Conservation (phyloP, 495 filamentous ascomycete species). For the Glutinoglossum americanum region DNA sequence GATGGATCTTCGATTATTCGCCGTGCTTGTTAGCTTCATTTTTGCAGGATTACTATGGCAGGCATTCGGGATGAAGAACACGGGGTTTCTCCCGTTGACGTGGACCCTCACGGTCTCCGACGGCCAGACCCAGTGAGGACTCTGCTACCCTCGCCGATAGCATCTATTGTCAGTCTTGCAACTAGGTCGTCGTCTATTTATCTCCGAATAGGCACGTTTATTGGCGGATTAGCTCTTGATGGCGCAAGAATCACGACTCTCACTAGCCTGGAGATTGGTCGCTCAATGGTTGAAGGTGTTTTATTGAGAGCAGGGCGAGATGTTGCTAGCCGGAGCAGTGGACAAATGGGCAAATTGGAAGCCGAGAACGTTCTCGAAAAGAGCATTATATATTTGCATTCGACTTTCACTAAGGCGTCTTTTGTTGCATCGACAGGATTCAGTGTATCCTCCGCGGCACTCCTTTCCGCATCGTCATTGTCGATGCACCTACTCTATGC, state of each 20-base stretch:
- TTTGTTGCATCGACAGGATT: slow-evolving; percentile 53
- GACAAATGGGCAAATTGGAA: slow-evolving; percentile 33
- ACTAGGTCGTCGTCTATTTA: slow-evolving; percentile 48
- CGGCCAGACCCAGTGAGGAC: slow-evolving; percentile 17
- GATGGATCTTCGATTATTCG: background rate
- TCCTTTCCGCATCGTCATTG: slow-evolving; percentile 36
- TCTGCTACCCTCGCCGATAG: slow-evolving; percentile 43
- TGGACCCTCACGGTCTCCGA: too few species aligned
- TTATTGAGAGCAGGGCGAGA: slow-evolving; percentile 47
- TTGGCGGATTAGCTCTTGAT: slow-evolving; percentile 42
- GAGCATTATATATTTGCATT: slow-evolving; percentile 39
- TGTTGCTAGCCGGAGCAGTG: slow-evolving; percentile 30
- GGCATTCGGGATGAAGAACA: background rate
- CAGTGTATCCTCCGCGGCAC: slow-evolving; percentile 39
- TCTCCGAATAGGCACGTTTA: slow-evolving; percentile 43
- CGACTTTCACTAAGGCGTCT: slow-evolving; percentile 38
- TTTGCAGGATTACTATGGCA: background rate
- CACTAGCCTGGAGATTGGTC: slow-evolving; percentile 45
- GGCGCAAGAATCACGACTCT: slow-evolving; percentile 46
- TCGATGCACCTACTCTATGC: slow-evolving; percentile 43
- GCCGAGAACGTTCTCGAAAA: slow-evolving; percentile 39
- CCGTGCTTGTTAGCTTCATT: background rate
- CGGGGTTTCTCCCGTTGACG: too few species aligned
- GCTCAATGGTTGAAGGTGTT: slow-evolving; percentile 43
- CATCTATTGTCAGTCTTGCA: slow-evolving; percentile 44